Conservation (phyloP, 2,329 filamentous ascomycete genomes). For the Scedosporium aurantiacum region DNA sequence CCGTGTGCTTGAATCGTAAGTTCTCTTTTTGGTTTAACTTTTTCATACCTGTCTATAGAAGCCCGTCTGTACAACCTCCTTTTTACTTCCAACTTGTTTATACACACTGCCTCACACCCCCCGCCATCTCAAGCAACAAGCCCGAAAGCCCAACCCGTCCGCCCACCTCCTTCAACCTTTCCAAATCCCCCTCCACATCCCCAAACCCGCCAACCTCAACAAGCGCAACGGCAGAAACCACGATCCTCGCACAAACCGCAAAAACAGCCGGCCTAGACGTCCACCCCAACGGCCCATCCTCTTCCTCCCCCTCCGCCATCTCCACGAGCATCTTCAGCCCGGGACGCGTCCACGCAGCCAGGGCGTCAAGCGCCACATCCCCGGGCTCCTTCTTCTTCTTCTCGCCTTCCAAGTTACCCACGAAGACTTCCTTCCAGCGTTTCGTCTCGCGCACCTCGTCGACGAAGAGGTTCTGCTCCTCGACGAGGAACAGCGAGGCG, state of each 20-base stretch:
- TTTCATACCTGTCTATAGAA: background rate
- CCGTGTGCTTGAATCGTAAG: too few species aligned
- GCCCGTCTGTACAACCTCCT: background rate
- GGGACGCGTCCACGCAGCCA: slow-evolving; percentile 36
- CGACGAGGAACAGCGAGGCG: slow-evolving; percentile 67
- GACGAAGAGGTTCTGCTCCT: slow-evolving; percentile 90
- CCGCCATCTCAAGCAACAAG: slow-evolving; percentile 10
- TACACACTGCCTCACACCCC: background rate
- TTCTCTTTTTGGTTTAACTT: background rate
- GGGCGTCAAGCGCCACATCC: slow-evolving; percentile 14
- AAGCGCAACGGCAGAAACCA: slow-evolving; percentile 28
- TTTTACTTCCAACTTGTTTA: background rate
- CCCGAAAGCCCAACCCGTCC: slow-evolving; percentile 9
- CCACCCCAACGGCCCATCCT: slow-evolving; percentile 63
- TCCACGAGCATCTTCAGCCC: slow-evolving; percentile 29
- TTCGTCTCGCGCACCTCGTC: slow-evolving; percentile 67
- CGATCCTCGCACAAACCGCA: slow-evolving; percentile 40
- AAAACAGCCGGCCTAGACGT: slow-evolving; percentile 58
- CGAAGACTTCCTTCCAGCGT: slow-evolving; percentile 52
- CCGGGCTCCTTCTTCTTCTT: slow-evolving; percentile 11
- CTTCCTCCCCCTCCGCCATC: slow-evolving; percentile 15
- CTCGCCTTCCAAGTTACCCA: slow-evolving; percentile 10
- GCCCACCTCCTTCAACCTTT: slow-evolving; percentile 6
- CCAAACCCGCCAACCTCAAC: slow-evolving; percentile 10
- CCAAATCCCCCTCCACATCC: slow-evolving; percentile 10